Evolutionary conservation across 768 basidiomycete genomes (phyloP).

Genomic region (Tylopilus vinaceipallidus): DNA sequence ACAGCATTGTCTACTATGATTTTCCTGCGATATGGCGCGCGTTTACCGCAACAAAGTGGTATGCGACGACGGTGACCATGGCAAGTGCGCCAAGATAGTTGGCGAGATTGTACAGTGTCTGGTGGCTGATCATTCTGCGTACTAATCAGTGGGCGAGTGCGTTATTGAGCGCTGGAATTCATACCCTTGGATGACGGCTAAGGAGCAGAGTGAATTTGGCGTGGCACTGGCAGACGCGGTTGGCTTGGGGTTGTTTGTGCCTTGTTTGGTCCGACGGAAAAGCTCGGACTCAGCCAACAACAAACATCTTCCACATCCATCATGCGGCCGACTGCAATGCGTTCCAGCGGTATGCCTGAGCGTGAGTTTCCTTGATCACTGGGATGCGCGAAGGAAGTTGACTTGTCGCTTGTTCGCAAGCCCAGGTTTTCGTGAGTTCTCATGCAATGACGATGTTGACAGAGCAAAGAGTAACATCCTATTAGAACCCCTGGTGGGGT

Average conservation of each 20-base stretch:
- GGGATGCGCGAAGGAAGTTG: not conserved
- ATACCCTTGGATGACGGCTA: slow-evolving; percentile 20
- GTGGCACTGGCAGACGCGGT: too few species aligned
- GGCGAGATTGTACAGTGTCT: slow-evolving; percentile 77
- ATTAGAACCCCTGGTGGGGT: slow-evolving; percentile 90
- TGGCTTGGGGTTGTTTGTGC: slow-evolving; percentile 29
- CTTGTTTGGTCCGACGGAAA: slow-evolving; percentile 36
- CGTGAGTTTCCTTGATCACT: slow-evolving; percentile 45
- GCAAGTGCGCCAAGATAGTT: slow-evolving; percentile 82
- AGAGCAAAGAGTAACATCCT: slow-evolving; percentile 2
- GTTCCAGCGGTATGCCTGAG: slow-evolving; percentile 78
- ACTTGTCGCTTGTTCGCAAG: slow-evolving; percentile 36
- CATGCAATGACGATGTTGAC: not conserved
- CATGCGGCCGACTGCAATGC: slow-evolving; percentile 52
- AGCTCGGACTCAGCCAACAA: slow-evolving; percentile 20
- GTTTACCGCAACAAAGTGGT: slow-evolving; percentile 90
- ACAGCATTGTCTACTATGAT: slow-evolving; percentile 1
- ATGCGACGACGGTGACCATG: slow-evolving; percentile 84
- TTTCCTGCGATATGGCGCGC: slow-evolving; percentile 44
- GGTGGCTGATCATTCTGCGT: slow-evolving; percentile 70
- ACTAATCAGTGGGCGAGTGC: not conserved
- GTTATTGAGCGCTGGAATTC: not conserved
- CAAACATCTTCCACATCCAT: slow-evolving; percentile 23
- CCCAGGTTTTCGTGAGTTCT: slow-evolving; percentile 76
- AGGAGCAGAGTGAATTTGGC: too few species aligned